Evolutionary conservation across 257 asterid species (phyloP).

Genomic region (Capsicum baccatum): DNA sequence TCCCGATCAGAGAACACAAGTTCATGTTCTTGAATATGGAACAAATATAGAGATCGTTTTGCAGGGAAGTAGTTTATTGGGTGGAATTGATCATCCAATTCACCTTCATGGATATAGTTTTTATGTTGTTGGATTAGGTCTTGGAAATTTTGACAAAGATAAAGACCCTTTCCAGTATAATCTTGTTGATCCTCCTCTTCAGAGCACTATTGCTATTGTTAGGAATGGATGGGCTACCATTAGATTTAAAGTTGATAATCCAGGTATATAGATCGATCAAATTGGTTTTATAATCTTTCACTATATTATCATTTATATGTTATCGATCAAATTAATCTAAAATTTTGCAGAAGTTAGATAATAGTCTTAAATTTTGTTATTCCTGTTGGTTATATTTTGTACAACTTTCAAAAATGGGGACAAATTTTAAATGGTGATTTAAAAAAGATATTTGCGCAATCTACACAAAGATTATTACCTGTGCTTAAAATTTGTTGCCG

Average conservation of each 20-base stretch:
- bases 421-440: too few species aligned
- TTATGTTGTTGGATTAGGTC: constrained; percentile 31
- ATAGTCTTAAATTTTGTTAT: too few species aligned
- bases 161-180: constrained; percentile 30
- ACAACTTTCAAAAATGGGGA: too few species aligned
- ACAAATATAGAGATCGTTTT: constrained; percentile 29
- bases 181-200: constrained; percentile 37
- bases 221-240: constrained; percentile 38
- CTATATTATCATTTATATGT: not conserved
- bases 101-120: constrained; percentile 36
- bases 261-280: constrained; percentile 19
- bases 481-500: not conserved
- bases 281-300: not conserved
- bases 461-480: not conserved
- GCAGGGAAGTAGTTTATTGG: constrained; percentile 22
- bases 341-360: too few species aligned
- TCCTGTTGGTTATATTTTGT: too few species aligned
- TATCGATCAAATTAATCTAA: too few species aligned
- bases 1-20: constrained; percentile 28
- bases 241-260: constrained; percentile 36
- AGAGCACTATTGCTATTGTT: constrained; percentile 33
- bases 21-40: constrained; percentile 31
- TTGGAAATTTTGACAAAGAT: constrained; percentile 32
- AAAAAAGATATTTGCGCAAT: too few species aligned
- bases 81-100: constrained; percentile 34